phyloP scores from a whole-genome alignment of 2,329 filamentous ascomycete genomes.

The Apiospora hydei region DNA sequence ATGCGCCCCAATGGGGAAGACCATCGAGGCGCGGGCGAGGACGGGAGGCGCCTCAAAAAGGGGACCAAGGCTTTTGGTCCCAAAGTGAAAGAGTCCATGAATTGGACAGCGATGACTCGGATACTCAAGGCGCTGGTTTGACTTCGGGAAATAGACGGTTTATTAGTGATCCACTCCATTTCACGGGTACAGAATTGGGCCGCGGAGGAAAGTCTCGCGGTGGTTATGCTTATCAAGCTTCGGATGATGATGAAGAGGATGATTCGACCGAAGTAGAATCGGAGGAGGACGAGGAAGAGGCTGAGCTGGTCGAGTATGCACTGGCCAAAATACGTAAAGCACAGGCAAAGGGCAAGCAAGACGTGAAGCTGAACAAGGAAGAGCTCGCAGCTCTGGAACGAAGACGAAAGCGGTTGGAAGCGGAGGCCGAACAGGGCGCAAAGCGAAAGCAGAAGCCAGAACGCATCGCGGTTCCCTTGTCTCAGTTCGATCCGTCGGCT shows the following conservation, averaged over 20 bases:
- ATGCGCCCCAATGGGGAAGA: conserved; percentile 98
- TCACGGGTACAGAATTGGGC: conserved; percentile 66
- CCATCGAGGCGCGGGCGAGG: conserved; percentile 87
- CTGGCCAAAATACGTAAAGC: conserved; percentile 82
- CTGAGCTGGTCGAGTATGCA: conserved; percentile 73
- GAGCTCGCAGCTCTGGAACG: conserved; percentile 84
- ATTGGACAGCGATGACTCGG: conserved; percentile 66
- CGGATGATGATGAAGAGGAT: conserved; percentile 58
- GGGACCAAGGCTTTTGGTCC: conserved; percentile 49
- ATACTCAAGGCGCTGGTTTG: conserved; percentile 62
- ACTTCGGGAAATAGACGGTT: conserved; percentile 56
- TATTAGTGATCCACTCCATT: conserved; percentile 66
- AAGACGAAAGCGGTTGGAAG: conserved; percentile 65
- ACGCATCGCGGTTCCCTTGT: conserved; percentile 60
- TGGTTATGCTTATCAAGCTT: conserved; percentile 45
- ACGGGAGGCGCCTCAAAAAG: conserved; percentile 61
- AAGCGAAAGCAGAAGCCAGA: conserved; percentile 55
- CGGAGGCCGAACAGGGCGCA: conserved; percentile 46
- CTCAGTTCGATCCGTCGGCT: conserved; percentile 53
- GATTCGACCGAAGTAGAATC: conserved; percentile 57
- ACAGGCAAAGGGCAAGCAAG: conserved; percentile 75
- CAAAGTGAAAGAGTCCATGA: conserved; percentile 66
- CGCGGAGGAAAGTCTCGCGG: conserved; percentile 50
- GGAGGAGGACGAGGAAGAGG: conserved; percentile 57
- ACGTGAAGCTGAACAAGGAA: conserved; percentile 80